phyloP scores from a whole-genome alignment of 2,329 filamentous ascomycete species.

The Aspergillus fumigatus region DNA sequence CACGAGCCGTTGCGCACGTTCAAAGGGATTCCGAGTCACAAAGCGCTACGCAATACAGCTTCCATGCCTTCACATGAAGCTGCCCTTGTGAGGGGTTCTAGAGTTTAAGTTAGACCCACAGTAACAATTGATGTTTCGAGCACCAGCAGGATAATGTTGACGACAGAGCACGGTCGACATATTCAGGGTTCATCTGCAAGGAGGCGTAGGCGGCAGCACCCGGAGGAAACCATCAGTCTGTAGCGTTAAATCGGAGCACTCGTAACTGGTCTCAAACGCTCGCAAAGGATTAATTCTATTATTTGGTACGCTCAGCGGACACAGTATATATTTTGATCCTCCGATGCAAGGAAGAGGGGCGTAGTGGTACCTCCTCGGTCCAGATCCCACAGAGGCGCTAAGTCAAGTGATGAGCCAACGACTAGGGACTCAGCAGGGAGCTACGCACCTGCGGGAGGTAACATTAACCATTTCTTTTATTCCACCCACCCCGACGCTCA shows the following conservation, averaged over 20 bases:
- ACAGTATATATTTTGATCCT: not conserved
- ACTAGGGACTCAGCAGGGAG: not conserved
- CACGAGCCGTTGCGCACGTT: not conserved
- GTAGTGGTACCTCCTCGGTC: conserved; percentile 6
- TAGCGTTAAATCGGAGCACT: conserved; percentile 1
- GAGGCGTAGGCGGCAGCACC: conserved; percentile 7
- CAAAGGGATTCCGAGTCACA: not conserved
- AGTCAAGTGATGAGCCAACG: not conserved
- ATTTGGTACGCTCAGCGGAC: not conserved
- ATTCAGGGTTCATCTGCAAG: conserved; percentile 14
- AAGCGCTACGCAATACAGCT: conserved; percentile 3
- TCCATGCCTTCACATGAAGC: conserved; percentile 9
- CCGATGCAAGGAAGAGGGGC: not conserved
- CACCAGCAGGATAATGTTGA: conserved; percentile 9
- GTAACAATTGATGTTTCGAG: conserved; percentile 8
- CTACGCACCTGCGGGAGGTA: not conserved
- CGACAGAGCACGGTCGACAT: conserved; percentile 19
- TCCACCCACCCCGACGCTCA: not conserved
- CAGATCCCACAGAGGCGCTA: conserved; percentile 7
- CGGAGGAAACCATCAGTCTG: conserved; percentile 5
- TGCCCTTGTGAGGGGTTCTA: not conserved
- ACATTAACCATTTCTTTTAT: not conserved
- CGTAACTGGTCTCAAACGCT: not conserved
- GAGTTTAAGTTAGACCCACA: conserved; percentile 4
- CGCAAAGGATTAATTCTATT: not conserved